Percentiles rank a stretch among this genome's conserved stretches.
phyloP scores from a whole-genome alignment of 2,329 filamentous ascomycete species.

The Colletotrichum orbiculare region DNA sequence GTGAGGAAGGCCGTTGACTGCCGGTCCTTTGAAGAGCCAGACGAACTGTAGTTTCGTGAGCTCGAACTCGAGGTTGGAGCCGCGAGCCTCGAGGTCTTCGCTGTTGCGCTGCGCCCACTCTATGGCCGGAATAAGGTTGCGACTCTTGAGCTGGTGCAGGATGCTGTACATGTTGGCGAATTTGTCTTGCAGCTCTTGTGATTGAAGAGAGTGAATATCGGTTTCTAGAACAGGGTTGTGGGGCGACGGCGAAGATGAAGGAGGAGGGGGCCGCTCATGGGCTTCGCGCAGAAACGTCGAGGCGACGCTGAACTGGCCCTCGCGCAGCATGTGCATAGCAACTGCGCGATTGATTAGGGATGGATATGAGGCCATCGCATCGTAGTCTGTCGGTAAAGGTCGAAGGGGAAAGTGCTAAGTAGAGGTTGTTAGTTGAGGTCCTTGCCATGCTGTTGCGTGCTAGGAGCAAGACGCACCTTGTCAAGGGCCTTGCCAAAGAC shows the following conservation, averaged over 20 bases:
- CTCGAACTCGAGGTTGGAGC: slow-evolving; percentile 95
- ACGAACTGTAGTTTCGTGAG: slow-evolving; percentile 90
- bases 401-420: slow-evolving; percentile 56
- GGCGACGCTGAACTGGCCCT: slow-evolving; percentile 92
- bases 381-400: slow-evolving; percentile 80
- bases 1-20: slow-evolving; percentile 65
- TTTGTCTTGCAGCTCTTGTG: slow-evolving; percentile 77
- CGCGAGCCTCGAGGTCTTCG: slow-evolving; percentile 77
- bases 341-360: slow-evolving; percentile 91
- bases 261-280: slow-evolving; percentile 48
- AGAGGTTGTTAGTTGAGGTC: slow-evolving; percentile 34
- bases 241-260: slow-evolving; percentile 35
- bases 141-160: slow-evolving; percentile 78
- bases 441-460: not conserved
- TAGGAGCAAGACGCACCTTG: slow-evolving; percentile 63
- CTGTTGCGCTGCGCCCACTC: slow-evolving; percentile 83
- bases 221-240: slow-evolving; percentile 40
- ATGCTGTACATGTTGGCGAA: slow-evolving; percentile 95
- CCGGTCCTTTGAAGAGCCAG: slow-evolving; percentile 80
- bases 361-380: slow-evolving; percentile 80
- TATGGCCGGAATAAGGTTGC: slow-evolving; percentile 85
- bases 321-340: slow-evolving; percentile 90
- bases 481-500: slow-evolving; percentile 88
- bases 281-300: slow-evolving; percentile 85
- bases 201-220: slow-evolving; percentile 69